Evolutionary conservation across 352 stramenopile species (phyloP), one percentile per base, ranked within the genome.

Genomic region (Phytophthora vignae): DNA sequence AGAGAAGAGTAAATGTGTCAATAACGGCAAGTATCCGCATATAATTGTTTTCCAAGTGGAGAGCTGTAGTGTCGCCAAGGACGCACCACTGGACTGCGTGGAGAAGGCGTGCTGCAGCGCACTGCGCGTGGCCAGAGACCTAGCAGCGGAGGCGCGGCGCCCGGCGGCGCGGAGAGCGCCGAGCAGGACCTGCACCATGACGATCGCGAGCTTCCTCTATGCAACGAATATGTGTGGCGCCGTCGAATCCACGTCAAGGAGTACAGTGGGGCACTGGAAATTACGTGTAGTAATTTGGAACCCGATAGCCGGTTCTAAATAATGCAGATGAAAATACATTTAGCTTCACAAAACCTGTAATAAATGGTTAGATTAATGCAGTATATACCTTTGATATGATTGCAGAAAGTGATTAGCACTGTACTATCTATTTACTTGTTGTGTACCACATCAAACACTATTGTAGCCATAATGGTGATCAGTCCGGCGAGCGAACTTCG

Each of bases 61-160:
- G n/a, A 7, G 14, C 44, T 22, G 19, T 25, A 22, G 44, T 48
- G 3, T 2, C 36, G 31, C 6, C 0, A 15, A 12, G 22, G 4
- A 81, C 79, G 27, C 25, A 93, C 86, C 86, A 55, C 84, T 92
- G 21, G 86, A 88, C 58, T 94, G 86, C 25, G 86, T 84, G 31
- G 84, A 82, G 48, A 89, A 88, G 27, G 73, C 76, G 22, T 57
- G 73, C 33, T 67, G 46, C 36, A 67, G 60, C 1, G 67, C 54
- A 55, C 55, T 73, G 53, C 69, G 74, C 17, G 76, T 58, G 36
- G 55, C 27, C 9, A 72, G 25, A 29, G 82, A 49, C 38, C 56
- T 64, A 29, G 59, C 48, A 25, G 66, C 19, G 9, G 65, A 50
- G 15, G 57, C 36, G 54, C 64, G 74, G 44, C 74, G 69, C 9